Conservation (phyloP, 805 yeast species). For the Cyberlindnera samutprakarnensis region DNA sequence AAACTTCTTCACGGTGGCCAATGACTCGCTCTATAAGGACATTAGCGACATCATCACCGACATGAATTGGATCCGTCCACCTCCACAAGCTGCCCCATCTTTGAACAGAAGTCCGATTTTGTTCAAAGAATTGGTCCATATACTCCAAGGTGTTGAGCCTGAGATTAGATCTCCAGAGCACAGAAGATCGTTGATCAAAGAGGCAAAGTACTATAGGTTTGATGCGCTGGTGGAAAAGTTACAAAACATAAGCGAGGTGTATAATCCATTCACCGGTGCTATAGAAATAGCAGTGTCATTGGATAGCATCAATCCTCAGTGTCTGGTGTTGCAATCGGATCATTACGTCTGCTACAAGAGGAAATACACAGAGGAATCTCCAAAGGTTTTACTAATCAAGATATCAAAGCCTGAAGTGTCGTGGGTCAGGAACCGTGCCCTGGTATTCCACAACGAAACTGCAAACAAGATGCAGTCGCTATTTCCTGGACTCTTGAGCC, state of each 20-base stretch:
- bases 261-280: slow-evolving; percentile 41
- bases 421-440: too few relatives aligned
- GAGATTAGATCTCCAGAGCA: slow-evolving; percentile 44
- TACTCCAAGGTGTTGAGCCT: slow-evolving; percentile 47
- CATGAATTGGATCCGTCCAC: slow-evolving; percentile 59
- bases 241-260: slow-evolving; percentile 39
- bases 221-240: slow-evolving; percentile 66
- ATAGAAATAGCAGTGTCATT: slow-evolving; percentile 45
- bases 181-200: slow-evolving; percentile 51
- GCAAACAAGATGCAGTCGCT: too few relatives aligned
- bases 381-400: slow-evolving; percentile 22
- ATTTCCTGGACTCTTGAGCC: too few relatives aligned
- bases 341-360: slow-evolving; percentile 29
- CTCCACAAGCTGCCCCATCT: slow-evolving; percentile 62
- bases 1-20: slow-evolving; percentile 65
- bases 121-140: slow-evolving; percentile 32
- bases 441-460: too few relatives aligned
- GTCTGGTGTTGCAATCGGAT: slow-evolving; percentile 5
- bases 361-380: slow-evolving; percentile 34
- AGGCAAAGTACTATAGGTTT: slow-evolving; percentile 73
- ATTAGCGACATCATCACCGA: slow-evolving; percentile 33
- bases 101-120: slow-evolving; percentile 13
- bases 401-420: neutral
- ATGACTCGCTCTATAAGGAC: slow-evolving; percentile 43
- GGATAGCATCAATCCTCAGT: slow-evolving; percentile 9